A percentile compares a stretch with the other conserved stretches of the same genome.
phyloP scores from a whole-genome alignment of 2,329 filamentous ascomycete species.

The Fusarium lyarnte region DNA sequence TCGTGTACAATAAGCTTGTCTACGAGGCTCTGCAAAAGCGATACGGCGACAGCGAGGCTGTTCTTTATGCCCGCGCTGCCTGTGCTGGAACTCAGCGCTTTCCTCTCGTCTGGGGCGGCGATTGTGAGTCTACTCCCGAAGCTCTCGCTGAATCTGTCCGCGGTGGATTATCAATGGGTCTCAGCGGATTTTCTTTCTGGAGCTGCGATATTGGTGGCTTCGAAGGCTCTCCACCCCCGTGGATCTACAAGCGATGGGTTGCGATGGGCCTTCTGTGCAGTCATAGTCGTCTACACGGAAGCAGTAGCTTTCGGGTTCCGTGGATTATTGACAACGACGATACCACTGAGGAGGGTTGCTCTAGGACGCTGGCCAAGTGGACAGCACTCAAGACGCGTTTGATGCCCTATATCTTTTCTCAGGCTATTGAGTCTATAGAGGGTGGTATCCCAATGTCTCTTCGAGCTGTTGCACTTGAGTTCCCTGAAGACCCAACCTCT shows the following conservation, averaged over 20 bases:
- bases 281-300: slow-evolving; percentile 76
- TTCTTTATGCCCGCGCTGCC: slow-evolving; percentile 73
- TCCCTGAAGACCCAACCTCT: slow-evolving; percentile 73
- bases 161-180: slow-evolving; percentile 70
- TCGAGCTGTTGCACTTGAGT: slow-evolving; percentile 74
- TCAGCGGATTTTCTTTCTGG: slow-evolving; percentile 75
- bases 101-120: slow-evolving; percentile 77
- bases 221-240: slow-evolving; percentile 72
- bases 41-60: slow-evolving; percentile 63
- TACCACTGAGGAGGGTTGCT: slow-evolving; percentile 63
- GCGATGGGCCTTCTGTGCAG: slow-evolving; percentile 78
- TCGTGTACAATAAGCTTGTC: slow-evolving; percentile 75
- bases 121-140: slow-evolving; percentile 78
- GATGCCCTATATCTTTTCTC: slow-evolving; percentile 62
- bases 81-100: slow-evolving; percentile 75
- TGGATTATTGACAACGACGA: slow-evolving; percentile 77
- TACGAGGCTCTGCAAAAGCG: slow-evolving; percentile 70
- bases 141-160: slow-evolving; percentile 77
- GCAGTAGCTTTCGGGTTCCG: slow-evolving; percentile 76
- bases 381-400: slow-evolving; percentile 60
- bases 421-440: slow-evolving; percentile 53
- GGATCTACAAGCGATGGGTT: slow-evolving; percentile 82
- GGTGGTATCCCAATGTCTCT: slow-evolving; percentile 70
- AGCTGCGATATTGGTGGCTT: slow-evolving; percentile 78
- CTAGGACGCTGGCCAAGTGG: slow-evolving; percentile 57